Evolutionary conservation across 169 alveolate species (phyloP).

Genomic region (Eimeria mitis): DNA sequence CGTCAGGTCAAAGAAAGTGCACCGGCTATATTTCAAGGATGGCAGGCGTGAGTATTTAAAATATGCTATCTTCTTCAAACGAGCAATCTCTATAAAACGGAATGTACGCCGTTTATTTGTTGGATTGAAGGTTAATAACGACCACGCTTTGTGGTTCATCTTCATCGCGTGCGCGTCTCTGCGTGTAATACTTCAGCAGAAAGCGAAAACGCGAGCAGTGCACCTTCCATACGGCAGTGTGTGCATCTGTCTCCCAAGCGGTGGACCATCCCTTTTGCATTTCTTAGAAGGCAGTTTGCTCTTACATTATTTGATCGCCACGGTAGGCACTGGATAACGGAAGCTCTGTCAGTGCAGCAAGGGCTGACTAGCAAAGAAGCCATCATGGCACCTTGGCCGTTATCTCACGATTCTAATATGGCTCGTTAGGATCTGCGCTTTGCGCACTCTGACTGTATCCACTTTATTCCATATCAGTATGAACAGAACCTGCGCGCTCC

Average conservation of each 20-base stretch:
- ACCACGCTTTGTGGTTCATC: too few species aligned
- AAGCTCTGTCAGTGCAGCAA: background rate
- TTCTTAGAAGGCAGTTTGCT: background rate
- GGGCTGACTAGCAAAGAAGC: too few species aligned
- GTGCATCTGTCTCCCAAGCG: background rate
- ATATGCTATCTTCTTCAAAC: background rate
- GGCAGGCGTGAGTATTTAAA: background rate
- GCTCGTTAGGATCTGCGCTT: background rate
- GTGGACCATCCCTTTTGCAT: background rate
- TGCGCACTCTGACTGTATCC: background rate
- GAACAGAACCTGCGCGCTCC: too few species aligned
- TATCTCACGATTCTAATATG: too few species aligned
- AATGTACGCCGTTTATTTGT: background rate
- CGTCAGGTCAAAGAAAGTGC: background rate
- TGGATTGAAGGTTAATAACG: too few species aligned
- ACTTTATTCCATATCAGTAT: background rate
- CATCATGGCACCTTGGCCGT: too few species aligned
- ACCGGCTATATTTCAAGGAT: background rate
- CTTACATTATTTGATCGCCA: background rate
- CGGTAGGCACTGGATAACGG: background rate
- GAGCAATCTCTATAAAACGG: background rate
- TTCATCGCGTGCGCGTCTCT: too few species aligned
- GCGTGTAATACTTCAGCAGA: too few species aligned
- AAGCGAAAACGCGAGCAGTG: too few species aligned
- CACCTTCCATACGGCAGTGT: too few species aligned